Conservation (phyloP, 2,329 filamentous ascomycete species). For the Pseudocercospora eumusae region DNA sequence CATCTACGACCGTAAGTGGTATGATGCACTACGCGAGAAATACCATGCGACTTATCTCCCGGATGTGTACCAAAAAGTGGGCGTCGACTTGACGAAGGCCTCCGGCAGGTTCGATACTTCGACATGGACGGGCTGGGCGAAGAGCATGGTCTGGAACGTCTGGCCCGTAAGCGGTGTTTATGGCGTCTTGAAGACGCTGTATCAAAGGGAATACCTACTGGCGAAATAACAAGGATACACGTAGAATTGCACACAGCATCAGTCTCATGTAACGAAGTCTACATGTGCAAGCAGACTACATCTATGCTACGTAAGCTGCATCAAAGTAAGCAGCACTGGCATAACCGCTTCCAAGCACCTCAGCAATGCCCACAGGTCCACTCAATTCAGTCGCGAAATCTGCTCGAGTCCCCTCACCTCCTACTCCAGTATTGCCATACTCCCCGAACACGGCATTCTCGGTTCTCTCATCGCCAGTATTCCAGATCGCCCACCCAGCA, state of each 20-base stretch:
- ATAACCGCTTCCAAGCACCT: conserved; percentile 50
- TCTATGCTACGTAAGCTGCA: conserved; percentile 39
- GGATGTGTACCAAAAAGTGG: conserved; percentile 70
- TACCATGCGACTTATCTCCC: conserved; percentile 65
- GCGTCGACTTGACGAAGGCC: conserved; percentile 43
- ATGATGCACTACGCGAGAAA: conserved; percentile 62
- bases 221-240: conserved; percentile 18
- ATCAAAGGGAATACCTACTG: conserved; percentile 27
- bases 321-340: conserved; percentile 46
- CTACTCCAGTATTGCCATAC: conserved; percentile 60
- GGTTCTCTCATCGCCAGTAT: conserved; percentile 51
- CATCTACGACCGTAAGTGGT: conserved; percentile 62
- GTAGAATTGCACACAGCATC: background rate
- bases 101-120: conserved; percentile 12
- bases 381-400: conserved; percentile 49
- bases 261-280: background rate
- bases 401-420: conserved; percentile 57
- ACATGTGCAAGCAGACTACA: background rate
- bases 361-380: conserved; percentile 46
- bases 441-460: conserved; percentile 59
- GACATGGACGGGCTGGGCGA: conserved; percentile 21
- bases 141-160: conserved; percentile 20
- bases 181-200: conserved; percentile 26
- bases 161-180: conserved; percentile 30
- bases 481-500: conserved; percentile 62